phyloP scores from a whole-genome alignment of 306 rosid species.

The Quercus mongolica region DNA sequence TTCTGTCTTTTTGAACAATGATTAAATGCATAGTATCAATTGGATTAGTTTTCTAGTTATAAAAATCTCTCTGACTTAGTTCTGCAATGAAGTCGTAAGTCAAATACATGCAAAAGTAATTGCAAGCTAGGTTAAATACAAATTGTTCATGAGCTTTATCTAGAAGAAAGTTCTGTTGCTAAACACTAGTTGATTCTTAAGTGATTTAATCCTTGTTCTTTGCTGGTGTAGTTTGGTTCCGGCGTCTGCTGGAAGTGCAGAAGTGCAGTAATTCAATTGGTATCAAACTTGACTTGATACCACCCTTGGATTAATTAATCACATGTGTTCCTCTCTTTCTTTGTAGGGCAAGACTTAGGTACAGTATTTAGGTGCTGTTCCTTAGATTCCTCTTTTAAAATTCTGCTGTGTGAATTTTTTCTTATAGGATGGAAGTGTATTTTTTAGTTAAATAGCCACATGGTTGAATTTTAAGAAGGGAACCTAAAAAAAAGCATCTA shows the following conservation, averaged over 20 bases:
- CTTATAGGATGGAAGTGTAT: too few species aligned
- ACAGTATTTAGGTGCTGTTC: too few species aligned
- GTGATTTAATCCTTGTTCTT: slow-evolving; percentile 21
- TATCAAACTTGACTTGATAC: slow-evolving; percentile 25
- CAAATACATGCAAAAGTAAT: neutral
- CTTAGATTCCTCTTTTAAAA: too few species aligned
- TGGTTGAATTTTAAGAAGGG: too few species aligned
- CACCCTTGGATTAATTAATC: neutral
- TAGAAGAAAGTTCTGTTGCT: neutral
- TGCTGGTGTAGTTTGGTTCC: slow-evolving; percentile 77
- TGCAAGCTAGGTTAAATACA: neutral
- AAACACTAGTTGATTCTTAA: neutral
- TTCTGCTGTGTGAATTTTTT: too few species aligned
- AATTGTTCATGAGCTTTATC: neutral
- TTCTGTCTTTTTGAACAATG: neutral
- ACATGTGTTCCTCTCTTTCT: neutral
- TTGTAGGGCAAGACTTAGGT: neutral
- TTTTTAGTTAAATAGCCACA: too few species aligned
- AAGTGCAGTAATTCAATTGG: slow-evolving; percentile 29
- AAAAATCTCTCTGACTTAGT: neutral
- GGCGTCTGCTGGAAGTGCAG: slow-evolving; percentile 87
- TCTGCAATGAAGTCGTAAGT: neutral
- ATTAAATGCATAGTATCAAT: neutral
- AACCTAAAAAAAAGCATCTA: too few species aligned
- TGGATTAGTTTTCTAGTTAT: neutral